Conservation (phyloP, 352 stramenopile genomes). For the Pythium biforme region DNA sequence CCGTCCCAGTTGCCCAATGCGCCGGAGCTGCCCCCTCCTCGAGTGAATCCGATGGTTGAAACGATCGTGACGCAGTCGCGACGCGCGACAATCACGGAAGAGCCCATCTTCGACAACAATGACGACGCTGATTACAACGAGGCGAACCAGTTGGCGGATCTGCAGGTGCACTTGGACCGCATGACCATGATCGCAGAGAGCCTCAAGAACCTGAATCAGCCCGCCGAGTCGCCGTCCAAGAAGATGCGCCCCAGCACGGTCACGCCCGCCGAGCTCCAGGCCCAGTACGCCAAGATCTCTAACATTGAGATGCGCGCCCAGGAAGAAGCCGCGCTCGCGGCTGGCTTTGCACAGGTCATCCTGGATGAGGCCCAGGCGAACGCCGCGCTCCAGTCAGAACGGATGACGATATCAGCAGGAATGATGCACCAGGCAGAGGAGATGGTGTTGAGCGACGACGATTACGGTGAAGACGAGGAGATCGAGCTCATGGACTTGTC, state of each 20-base stretch:
- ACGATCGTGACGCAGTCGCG: conserved; percentile 25
- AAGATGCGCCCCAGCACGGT: conserved; percentile 47
- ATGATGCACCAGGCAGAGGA: conserved; percentile 5
- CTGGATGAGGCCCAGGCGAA: conserved; percentile 13
- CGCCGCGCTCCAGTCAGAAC: neutral
- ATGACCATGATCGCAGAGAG: conserved; percentile 75
- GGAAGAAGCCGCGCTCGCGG: conserved; percentile 22
- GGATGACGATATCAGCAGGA: neutral
- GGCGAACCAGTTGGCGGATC: conserved; percentile 51
- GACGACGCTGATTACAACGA: conserved; percentile 5
- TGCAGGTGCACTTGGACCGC: conserved; percentile 71
- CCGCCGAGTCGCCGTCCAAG: conserved; percentile 38
- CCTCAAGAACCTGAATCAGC: conserved; percentile 41
- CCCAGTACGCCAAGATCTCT: conserved; percentile 19
- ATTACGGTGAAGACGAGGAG: conserved; percentile 18
- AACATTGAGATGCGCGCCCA: conserved; percentile 25
- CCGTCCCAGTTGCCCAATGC: neutral
- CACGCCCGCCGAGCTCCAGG: conserved; percentile 10
- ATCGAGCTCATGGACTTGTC: conserved; percentile 36
- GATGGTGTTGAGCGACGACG: conserved; percentile 9
- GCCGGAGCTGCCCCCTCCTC: conserved; percentile 10
- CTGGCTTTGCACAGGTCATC: conserved; percentile 23
- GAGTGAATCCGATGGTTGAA: conserved; percentile 17
- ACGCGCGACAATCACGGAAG: conserved; percentile 26
- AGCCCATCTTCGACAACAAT: conserved; percentile 2